Percentiles rank a stretch among this genome's conserved stretches.
phyloP scores from a whole-genome alignment of 1,284 basidiomycete genomes.

The Irpex sp. region DNA sequence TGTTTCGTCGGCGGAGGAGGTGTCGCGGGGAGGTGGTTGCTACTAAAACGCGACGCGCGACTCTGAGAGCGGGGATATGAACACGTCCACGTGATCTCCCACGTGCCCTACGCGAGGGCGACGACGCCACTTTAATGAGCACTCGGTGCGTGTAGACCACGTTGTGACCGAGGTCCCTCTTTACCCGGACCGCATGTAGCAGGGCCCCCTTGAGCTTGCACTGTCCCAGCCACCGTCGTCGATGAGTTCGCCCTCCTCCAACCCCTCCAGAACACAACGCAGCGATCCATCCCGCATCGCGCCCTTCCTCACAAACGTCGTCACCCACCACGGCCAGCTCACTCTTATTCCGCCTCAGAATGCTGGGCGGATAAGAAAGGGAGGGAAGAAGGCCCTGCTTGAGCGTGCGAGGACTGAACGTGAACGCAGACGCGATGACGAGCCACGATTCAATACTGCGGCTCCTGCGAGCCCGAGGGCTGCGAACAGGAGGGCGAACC shows the following conservation, averaged over 20 bases:
- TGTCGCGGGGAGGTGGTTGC: neutral
- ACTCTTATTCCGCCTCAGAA: conserved; percentile 50
- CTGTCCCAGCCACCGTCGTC: conserved; percentile 11
- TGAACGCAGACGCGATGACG: conserved; percentile 23
- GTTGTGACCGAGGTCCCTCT: neutral
- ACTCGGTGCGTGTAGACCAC: conserved; percentile 4
- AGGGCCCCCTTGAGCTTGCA: neutral
- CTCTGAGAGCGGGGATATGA: neutral
- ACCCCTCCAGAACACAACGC: conserved; percentile 8
- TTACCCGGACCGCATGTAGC: conserved; percentile 9
- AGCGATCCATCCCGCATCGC: conserved; percentile 40
- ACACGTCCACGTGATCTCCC: conserved; percentile 7
- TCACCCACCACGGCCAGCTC: conserved; percentile 51
- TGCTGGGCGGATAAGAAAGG: conserved; percentile 50
- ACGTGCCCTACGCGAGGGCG: neutral
- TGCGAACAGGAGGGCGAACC: conserved; percentile 24
- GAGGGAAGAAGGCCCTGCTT: conserved; percentile 20
- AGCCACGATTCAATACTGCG: conserved; percentile 33
- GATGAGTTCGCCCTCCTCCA: conserved; percentile 13
- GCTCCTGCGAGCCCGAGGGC: conserved; percentile 21
- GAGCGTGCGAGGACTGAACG: conserved; percentile 20
- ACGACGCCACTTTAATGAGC: neutral
- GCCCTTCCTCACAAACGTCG: conserved; percentile 55
- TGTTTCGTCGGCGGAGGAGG: conserved; percentile 11
- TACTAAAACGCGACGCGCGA: neutral